Evolutionary conservation across 2,329 filamentous ascomycete genomes (phyloP).

Genomic region (Calcarisporium arbuscula): DNA sequence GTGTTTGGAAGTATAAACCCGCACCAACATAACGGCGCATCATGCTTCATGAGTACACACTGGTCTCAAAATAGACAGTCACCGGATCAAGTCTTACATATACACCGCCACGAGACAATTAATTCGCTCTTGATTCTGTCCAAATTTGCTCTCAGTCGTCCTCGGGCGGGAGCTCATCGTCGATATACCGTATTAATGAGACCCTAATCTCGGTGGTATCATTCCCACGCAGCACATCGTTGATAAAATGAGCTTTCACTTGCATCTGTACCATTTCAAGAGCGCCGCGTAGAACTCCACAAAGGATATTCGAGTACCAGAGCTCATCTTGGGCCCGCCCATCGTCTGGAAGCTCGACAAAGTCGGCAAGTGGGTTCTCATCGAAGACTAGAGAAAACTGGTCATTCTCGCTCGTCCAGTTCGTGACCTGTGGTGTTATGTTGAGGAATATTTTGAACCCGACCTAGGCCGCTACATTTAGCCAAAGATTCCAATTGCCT

Average conservation of each 20-base stretch:
- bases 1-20: too few relatives aligned
- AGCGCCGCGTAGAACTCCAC: slow-evolving; percentile 82
- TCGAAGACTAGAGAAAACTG: slow-evolving; percentile 96
- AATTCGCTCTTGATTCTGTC: not conserved
- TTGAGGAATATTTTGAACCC: slow-evolving; percentile 99
- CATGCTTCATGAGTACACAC: too few relatives aligned
- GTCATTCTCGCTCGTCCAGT: slow-evolving; percentile 94
- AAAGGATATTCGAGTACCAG: slow-evolving; percentile 98
- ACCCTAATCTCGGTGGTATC: slow-evolving; percentile 97
- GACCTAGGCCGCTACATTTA: slow-evolving; percentile 49
- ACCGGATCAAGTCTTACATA: too few relatives aligned
- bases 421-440: slow-evolving; percentile 85
- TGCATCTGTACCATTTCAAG: slow-evolving; percentile 99
- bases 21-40: too few relatives aligned
- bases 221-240: slow-evolving; percentile 84
- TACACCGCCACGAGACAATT: too few relatives aligned
- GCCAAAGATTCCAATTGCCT: not conserved
- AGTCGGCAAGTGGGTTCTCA: slow-evolving; percentile 94
- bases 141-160: slow-evolving; percentile 63
- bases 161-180: slow-evolving; percentile 94
- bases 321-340: slow-evolving; percentile 91
- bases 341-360: slow-evolving; percentile 95
- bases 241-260: slow-evolving; percentile 93
- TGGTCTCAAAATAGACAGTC: too few relatives aligned
- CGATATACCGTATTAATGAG: slow-evolving; percentile 85